Conservation (phyloP, 1,284 basidiomycete genomes). For the Heterobasidion parviporum region DNA sequence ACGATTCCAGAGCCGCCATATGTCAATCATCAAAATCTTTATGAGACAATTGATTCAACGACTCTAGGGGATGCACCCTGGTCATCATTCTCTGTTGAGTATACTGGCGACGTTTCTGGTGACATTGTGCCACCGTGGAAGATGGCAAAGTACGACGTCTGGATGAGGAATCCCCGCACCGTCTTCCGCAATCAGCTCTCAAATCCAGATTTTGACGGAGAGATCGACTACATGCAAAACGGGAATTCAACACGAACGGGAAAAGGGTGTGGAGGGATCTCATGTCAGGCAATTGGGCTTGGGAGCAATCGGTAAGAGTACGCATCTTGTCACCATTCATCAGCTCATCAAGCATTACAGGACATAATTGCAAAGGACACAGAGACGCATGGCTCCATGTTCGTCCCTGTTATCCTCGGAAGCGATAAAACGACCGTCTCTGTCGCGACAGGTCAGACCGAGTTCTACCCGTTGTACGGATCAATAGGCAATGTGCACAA, state of each 20-base stretch:
- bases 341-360: not conserved
- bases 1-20: not conserved
- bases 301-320: not conserved
- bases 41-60: not conserved
- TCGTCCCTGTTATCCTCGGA: constrained; percentile 11
- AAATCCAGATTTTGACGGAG: not conserved
- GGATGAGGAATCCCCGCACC: not conserved
- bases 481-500: constrained; percentile 15
- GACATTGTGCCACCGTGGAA: not conserved
- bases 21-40: not conserved
- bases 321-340: not conserved
- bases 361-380: constrained; percentile 8
- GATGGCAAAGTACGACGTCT: not conserved
- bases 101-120: not conserved
- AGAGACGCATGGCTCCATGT: constrained; percentile 4
- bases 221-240: not conserved
- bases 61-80: not conserved
- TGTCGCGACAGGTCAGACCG: constrained; percentile 15
- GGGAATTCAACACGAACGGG: not conserved
- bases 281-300: not conserved
- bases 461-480: constrained; percentile 16
- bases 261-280: not conserved
- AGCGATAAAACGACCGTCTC: constrained; percentile 19
- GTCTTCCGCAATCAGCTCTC: not conserved
- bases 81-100: not conserved